Base-by-base conservation (phyloP, 371 early-diverging fungal species). In the Lichtheimia ramosa region DNA sequence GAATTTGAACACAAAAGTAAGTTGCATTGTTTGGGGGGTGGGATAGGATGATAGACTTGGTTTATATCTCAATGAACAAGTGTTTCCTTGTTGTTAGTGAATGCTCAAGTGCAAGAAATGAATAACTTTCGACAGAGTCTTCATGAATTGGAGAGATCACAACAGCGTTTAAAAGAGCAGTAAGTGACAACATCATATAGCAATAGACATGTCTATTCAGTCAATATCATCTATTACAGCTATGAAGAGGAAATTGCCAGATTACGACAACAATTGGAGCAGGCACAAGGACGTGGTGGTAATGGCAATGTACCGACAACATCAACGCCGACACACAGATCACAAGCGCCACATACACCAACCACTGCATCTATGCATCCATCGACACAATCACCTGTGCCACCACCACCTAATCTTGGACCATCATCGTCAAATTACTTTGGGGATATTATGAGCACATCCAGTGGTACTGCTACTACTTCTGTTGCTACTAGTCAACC, bases 1-100 rank as follows among this genome's bases (percentile, higher is more conserved):
- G 96, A 95, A 55, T 84, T 85, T 64, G 96, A 94, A 67, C 89
- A 90, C 62, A 88, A 91, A 71, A 78, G 92, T 91, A 83, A 68
- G 86, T 23, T 14, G 52, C 15, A 34, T 34, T 34, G 10, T 34
- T 34, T 1, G 27, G 27, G 27, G 34, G 34, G 7, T 28, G 28
- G 28, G 1, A 24, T 16, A 23, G 12, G 23, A 18, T 23, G 13
- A 21, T 21, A 6, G 21, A n/a, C 48, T 18, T 18, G 18, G 21
- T 48, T 20, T 48, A 21, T 23, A 13, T 13, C 23, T 23, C 18
- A 46, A 12, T 48, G 18, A 18, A 7, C 23, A 42, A 48, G 25
- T 43, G 5, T 2, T 5, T 16, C n/a, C n/a, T n/a, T 20, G 14
- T 24, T 42, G 2, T 40, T 65, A 82, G 85, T 88, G 48, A 76